These are phyloP conservation scores for Oryza australiensis DNA, from an alignment of 176 grass and related monocot species.

Conservation along the genomic window DNA sequence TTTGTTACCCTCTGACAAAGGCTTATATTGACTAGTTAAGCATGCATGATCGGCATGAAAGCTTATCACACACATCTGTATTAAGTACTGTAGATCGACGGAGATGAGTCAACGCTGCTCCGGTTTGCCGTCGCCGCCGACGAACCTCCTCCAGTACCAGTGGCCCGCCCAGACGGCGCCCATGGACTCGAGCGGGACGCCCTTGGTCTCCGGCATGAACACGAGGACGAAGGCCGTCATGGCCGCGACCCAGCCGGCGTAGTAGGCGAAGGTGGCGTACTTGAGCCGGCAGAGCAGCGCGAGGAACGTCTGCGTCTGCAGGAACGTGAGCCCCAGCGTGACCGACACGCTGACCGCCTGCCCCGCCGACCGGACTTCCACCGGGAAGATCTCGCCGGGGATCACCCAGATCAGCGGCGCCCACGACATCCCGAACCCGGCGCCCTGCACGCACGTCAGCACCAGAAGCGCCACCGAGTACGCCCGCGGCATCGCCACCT, in stretches of 20 bases:
- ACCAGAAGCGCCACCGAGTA: constrained; percentile 51
- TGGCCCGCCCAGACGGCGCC: constrained; percentile 29
- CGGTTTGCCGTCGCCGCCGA: not conserved
- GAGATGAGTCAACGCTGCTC: not conserved
- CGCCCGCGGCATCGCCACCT: constrained; percentile 21
- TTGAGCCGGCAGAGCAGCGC: constrained; percentile 55
- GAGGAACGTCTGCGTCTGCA: constrained; percentile 60
- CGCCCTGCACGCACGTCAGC: constrained; percentile 51
- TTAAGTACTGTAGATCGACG: not conserved
- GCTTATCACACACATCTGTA: not conserved
- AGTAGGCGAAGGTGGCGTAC: constrained; percentile 54
- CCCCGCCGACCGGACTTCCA: not conserved
- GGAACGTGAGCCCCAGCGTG: constrained; percentile 58
- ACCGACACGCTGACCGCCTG: constrained; percentile 45
- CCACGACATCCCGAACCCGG: constrained; percentile 74
- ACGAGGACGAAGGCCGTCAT: constrained; percentile 52
- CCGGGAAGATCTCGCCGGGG: not conserved
- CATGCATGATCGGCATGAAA: not conserved
- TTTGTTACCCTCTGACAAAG: not conserved
- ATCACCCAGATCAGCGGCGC: constrained; percentile 60
- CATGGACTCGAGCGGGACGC: constrained; percentile 30
- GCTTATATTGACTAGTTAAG: not conserved
- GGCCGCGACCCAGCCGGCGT: constrained; percentile 49
- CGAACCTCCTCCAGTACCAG: constrained; percentile 45
- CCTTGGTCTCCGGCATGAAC: constrained; percentile 63